Evolutionary conservation across 2,329 filamentous ascomycete genomes (phyloP), one percentile per base, ranked within the genome.

Genomic region (Fusarium sp.): DNA sequence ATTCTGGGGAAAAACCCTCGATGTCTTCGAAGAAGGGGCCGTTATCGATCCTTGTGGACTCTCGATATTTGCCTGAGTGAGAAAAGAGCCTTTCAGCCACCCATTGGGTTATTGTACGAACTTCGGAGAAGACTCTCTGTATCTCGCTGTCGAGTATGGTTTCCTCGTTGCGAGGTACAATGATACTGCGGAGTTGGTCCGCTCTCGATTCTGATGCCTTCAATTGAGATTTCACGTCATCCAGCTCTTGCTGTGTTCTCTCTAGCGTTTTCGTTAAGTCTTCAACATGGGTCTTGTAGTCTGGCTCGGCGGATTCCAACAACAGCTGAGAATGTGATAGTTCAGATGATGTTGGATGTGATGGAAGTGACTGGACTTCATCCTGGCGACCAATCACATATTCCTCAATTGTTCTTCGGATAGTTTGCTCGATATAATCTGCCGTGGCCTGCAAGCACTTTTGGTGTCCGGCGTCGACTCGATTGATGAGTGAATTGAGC

Each of bases 301-400:
- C 22, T n/a, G 38, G 7, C 12, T 39, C 20, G 7, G 38, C 38
- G 3, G 20, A 39, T 7, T 39, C 38, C 8, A 39, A 22, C 20
- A 39, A 22, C 12, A 39, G 20, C 38, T 1, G 12, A 39, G 38
- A 14, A 1, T n/a, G 14, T 15, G 22, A n/a, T 22, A 22, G 38
- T 7, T n/a, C 38, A 39, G 38, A 13, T 15, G 38, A 39, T 39
- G 7, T 8, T 6, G 22, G 5, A 2, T 39, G 22, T 9, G 22
- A 9, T 15, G 22, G 7, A 6, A 39, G 13, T n/a, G 38, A 39
- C 13, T n/a, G 22, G 8, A 1, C 2, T 0, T 39, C 38, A 39
- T n/a, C 38, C 15, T 39, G 22, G 38, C 2, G 8, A n/a, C 0
- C 13, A 3, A n/a, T 7, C 13, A 39, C 4, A n/a, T 6, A 6